These are phyloP conservation scores for Cadophora sp. DNA, from an alignment of 2,329 filamentous ascomycete species.

Conservation along the genomic window DNA sequence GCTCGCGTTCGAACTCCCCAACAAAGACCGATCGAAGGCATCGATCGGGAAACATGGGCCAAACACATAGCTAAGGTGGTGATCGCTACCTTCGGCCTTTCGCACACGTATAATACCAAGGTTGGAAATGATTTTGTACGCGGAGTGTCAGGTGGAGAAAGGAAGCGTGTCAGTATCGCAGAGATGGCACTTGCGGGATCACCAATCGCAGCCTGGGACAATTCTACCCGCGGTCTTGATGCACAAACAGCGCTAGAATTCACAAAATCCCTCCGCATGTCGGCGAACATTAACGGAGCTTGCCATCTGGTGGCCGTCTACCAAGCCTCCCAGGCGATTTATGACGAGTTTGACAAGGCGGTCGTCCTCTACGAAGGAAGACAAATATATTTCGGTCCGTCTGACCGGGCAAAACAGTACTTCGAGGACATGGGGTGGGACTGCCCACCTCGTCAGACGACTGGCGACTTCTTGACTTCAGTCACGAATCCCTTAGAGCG, in stretches of 20 bases:
- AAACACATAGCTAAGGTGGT: slow-evolving; percentile 59
- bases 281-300: slow-evolving; percentile 68
- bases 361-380: slow-evolving; percentile 71
- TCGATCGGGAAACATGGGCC: slow-evolving; percentile 61
- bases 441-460: slow-evolving; percentile 63
- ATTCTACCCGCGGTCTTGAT: slow-evolving; percentile 71
- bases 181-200: slow-evolving; percentile 70
- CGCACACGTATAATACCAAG: slow-evolving; percentile 74
- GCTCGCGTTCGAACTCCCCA: slow-evolving; percentile 72
- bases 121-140: slow-evolving; percentile 77
- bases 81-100: slow-evolving; percentile 75
- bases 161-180: slow-evolving; percentile 82
- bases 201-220: slow-evolving; percentile 49
- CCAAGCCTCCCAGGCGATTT: slow-evolving; percentile 73
- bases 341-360: slow-evolving; percentile 74
- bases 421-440: slow-evolving; percentile 75
- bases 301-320: slow-evolving; percentile 74
- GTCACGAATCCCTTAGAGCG: slow-evolving; percentile 70
- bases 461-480: slow-evolving; percentile 76
- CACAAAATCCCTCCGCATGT: slow-evolving; percentile 68
- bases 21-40: slow-evolving; percentile 60
- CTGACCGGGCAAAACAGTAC: slow-evolving; percentile 69
- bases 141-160: slow-evolving; percentile 74
- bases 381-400: slow-evolving; percentile 76
- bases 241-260: slow-evolving; percentile 78